These are phyloP conservation scores for Neoboletus brunneissimus DNA, from an alignment of 768 basidiomycete species.

Conservation along the genomic window DNA sequence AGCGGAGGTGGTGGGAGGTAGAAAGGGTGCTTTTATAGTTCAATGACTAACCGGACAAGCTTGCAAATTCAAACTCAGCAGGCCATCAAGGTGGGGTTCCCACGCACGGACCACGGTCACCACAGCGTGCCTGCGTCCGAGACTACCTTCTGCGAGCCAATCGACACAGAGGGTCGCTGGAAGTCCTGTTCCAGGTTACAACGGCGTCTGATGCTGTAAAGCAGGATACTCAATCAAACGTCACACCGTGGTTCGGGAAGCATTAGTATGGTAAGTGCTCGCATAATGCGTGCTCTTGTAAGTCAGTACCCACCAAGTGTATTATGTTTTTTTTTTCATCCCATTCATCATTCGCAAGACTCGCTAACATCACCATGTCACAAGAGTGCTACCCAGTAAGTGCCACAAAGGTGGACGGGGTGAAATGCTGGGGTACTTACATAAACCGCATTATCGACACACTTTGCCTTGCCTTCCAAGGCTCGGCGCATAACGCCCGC, in stretches of 20 bases:
- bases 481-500: neutral
- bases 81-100: slow-evolving; percentile 28
- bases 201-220: neutral
- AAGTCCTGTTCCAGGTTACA: neutral
- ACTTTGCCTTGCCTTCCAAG: neutral
- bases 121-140: neutral
- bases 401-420: neutral
- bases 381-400: neutral
- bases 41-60: slow-evolving; percentile 36
- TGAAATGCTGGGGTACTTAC: neutral
- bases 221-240: neutral
- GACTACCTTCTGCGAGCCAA: neutral
- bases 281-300: neutral
- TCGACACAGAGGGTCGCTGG: neutral
- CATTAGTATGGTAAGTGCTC: neutral
- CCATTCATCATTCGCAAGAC: neutral
- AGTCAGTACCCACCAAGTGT: neutral
- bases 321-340: too few relatives aligned
- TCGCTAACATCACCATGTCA: neutral
- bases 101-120: slow-evolving; percentile 44
- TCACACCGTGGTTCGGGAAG: neutral
- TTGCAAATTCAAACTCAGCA: slow-evolving; percentile 45
- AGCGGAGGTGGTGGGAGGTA: slow-evolving; percentile 34
- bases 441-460: neutral
- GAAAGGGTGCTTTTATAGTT: slow-evolving; percentile 39